Percentiles rank a stretch among this genome's conserved stretches.
Evolutionary conservation across 345 rosid genomes (phyloP).

Genomic region (Eucalyptus virginea): DNA sequence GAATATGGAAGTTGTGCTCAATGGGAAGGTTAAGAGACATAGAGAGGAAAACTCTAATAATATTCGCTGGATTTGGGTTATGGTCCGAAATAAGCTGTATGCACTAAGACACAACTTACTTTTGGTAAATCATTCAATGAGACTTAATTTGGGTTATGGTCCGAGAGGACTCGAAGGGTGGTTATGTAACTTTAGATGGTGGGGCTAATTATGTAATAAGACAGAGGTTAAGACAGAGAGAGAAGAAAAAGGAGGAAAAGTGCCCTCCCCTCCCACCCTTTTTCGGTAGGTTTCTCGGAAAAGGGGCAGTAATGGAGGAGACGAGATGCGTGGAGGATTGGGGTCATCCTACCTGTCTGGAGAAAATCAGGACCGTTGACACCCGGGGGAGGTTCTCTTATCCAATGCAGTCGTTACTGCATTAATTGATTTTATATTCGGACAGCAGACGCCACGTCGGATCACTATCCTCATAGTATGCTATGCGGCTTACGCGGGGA

Average conservation of each 20-base stretch:
- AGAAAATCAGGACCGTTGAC: neutral
- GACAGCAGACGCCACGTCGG: neutral
- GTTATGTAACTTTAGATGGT: neutral
- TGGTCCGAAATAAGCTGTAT: neutral
- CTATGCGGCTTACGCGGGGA: neutral
- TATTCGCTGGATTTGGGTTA: neutral
- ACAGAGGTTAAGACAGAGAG: neutral
- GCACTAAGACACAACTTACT: neutral
- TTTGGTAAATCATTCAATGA: neutral
- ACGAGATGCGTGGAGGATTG: neutral
- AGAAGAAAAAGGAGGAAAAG: neutral
- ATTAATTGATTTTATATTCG: neutral
- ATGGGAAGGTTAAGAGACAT: neutral
- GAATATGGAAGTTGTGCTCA: neutral
- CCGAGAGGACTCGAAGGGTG: neutral
- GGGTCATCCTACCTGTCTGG: neutral
- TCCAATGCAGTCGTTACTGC: neutral
- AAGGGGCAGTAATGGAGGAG: neutral
- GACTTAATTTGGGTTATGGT: neutral
- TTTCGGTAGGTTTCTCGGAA: neutral
- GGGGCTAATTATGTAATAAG: neutral
- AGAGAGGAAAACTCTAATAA: neutral
- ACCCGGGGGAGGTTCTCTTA: neutral
- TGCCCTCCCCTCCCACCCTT: neutral
- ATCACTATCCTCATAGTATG: neutral